Evolutionary conservation across 495 filamentous ascomycete genomes (phyloP).

Genomic region (Lasiosphaeria miniovina): DNA sequence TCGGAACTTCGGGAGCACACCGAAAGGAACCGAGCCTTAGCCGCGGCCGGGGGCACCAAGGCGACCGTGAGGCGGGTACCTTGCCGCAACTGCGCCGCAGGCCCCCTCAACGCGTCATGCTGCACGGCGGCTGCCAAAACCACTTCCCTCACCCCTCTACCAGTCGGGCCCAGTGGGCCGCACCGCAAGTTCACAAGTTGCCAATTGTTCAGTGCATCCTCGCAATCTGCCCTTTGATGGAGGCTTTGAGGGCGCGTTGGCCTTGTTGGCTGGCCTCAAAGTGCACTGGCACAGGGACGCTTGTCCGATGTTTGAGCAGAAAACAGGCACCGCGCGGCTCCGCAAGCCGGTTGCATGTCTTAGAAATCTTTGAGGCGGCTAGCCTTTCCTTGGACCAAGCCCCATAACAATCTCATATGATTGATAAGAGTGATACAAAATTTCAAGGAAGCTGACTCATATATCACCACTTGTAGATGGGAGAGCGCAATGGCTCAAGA

Average conservation of each 20-base stretch:
- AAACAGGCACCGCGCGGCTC: too few species aligned
- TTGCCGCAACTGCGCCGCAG: not conserved
- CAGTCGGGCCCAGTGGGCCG: not conserved
- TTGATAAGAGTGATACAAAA: not conserved
- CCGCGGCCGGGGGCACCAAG: too few species aligned
- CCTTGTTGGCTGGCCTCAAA: too few species aligned
- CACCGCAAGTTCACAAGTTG: not conserved
- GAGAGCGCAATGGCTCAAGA: slow-evolving; percentile 40
- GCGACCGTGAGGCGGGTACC: not conserved
- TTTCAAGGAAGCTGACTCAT: not conserved
- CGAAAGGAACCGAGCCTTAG: too few species aligned
- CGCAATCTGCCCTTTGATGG: too few species aligned
- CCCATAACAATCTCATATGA: not conserved
- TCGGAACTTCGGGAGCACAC: not conserved
- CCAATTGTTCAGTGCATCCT: not conserved
- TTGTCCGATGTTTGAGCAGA: too few species aligned
- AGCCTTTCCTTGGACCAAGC: not conserved
- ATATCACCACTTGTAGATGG: slow-evolving; percentile 31
- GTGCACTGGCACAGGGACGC: too few species aligned
- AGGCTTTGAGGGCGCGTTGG: too few species aligned
- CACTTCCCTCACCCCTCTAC: not conserved
- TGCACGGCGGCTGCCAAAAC: not conserved
- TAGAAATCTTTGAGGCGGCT: not conserved
- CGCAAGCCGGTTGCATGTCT: not conserved
- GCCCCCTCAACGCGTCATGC: not conserved